phyloP scores from a whole-genome alignment of 495 filamentous ascomycete genomes.

The Penicillium robsamsonii region DNA sequence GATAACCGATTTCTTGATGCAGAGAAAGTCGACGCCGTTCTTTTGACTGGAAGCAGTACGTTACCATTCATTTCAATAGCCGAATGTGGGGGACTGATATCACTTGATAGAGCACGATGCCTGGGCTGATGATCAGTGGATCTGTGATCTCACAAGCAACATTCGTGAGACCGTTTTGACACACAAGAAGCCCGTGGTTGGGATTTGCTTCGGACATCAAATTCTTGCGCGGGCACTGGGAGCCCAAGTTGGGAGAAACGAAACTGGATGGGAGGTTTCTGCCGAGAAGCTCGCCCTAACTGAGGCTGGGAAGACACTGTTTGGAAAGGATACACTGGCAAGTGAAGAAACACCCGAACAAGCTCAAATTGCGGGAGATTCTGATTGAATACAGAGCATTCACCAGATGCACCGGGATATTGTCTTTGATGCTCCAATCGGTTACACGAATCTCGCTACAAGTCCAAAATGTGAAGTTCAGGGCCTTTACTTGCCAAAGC shows the following conservation, averaged over 20 bases:
- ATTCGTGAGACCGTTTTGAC: conserved; percentile 50
- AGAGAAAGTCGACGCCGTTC: conserved; percentile 67
- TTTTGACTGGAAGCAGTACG: conserved; percentile 70
- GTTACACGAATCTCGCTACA: conserved; percentile 61
- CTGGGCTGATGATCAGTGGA: conserved; percentile 69
- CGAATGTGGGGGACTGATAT: neutral
- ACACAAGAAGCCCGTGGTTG: conserved; percentile 63
- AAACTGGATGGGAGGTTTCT: conserved; percentile 73
- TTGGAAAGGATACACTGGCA: conserved; percentile 64
- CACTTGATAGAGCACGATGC: conserved; percentile 46
- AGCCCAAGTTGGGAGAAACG: conserved; percentile 57
- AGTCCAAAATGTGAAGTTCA: conserved; percentile 67
- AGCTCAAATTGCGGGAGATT: too few species aligned
- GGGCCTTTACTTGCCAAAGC: conserved; percentile 63
- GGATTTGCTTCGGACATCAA: conserved; percentile 91
- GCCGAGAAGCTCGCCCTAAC: conserved; percentile 67
- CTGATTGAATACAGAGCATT: conserved; percentile 42
- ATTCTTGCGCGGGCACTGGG: conserved; percentile 78
- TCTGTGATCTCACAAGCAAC: conserved; percentile 65
- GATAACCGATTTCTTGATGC: conserved; percentile 57
- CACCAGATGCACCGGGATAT: conserved; percentile 90
- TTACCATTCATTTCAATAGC: neutral
- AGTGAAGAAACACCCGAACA: conserved; percentile 14
- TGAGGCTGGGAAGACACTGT: conserved; percentile 62
- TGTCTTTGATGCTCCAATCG: conserved; percentile 59